These are phyloP conservation scores for Casuarina glauca DNA, from an alignment of 306 rosid species.

Conservation along the genomic window DNA sequence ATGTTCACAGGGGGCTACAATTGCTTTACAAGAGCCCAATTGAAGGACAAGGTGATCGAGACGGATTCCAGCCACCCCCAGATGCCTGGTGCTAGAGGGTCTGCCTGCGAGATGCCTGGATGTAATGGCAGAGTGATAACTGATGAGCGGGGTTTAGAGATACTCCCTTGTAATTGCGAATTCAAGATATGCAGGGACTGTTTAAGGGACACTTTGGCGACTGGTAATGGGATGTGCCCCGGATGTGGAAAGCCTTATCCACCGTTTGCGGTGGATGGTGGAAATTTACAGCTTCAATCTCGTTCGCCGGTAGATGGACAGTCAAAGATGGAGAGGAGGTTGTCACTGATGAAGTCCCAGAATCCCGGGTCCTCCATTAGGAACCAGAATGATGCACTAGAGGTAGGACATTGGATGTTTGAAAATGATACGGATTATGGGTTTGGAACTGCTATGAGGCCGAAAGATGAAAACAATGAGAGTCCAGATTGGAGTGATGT, in stretches of 20 bases:
- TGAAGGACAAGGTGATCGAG: conserved; percentile 64
- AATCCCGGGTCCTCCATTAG: conserved; percentile 40
- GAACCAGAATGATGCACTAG: conserved; percentile 51
- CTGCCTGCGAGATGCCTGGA: conserved; percentile 53
- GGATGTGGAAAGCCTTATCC: conserved; percentile 54
- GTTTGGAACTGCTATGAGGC: conserved; percentile 81
- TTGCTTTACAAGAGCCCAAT: conserved; percentile 55
- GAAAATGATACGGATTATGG: conserved; percentile 74
- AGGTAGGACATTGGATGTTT: conserved; percentile 59
- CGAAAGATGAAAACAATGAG: conserved; percentile 44
- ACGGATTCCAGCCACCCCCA: conserved; percentile 66
- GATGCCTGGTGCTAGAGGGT: conserved; percentile 65
- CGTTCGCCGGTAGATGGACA: conserved; percentile 32
- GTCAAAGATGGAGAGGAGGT: conserved; percentile 58
- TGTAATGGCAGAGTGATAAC: conserved; percentile 60
- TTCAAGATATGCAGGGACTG: conserved; percentile 72
- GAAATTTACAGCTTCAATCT: conserved; percentile 13
- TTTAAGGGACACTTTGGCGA: conserved; percentile 47
- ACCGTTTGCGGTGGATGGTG: conserved; percentile 20
- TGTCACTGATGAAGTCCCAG: conserved; percentile 48
- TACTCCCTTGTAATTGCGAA: conserved; percentile 62
- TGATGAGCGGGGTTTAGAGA: conserved; percentile 64
- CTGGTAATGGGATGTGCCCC: conserved; percentile 59
- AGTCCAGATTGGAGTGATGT: conserved; percentile 52
- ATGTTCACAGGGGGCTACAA: conserved; percentile 71